A percentile compares a stretch with the other conserved stretches of the same genome.
phyloP scores from a whole-genome alignment of 2,329 filamentous ascomycete genomes.

The Calonectria hongkongensis region DNA sequence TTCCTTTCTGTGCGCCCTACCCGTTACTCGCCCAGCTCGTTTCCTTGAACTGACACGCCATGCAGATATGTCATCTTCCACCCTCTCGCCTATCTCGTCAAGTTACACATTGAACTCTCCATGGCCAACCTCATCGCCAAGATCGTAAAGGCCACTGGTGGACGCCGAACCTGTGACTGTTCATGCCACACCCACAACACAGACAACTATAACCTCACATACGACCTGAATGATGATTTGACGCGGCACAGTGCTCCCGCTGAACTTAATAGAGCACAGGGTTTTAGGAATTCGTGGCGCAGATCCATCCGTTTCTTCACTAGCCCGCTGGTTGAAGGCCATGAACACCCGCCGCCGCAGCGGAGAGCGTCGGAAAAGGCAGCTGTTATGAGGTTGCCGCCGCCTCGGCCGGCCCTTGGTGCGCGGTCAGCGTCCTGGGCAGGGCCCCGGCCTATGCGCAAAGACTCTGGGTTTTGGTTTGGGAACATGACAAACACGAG shows the following conservation, averaged over 20 bases:
- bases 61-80: slow-evolving; percentile 52
- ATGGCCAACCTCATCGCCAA: slow-evolving; percentile 55
- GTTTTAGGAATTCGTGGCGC: slow-evolving; percentile 9
- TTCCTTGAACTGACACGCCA: background rate
- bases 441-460: background rate
- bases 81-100: slow-evolving; percentile 54
- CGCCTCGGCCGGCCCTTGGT: slow-evolving; percentile 11
- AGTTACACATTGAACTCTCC: slow-evolving; percentile 53
- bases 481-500: slow-evolving; percentile 24
- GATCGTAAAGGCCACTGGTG: slow-evolving; percentile 51
- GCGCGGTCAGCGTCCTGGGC: slow-evolving; percentile 25
- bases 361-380: slow-evolving; percentile 11
- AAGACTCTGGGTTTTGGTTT: slow-evolving; percentile 27
- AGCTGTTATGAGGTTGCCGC: background rate
- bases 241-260: slow-evolving; percentile 21
- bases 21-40: background rate
- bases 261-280: slow-evolving; percentile 3
- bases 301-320: slow-evolving; percentile 18
- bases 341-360: background rate
- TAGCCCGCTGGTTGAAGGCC: slow-evolving; percentile 4
- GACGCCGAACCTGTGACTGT: slow-evolving; percentile 47
- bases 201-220: slow-evolving; percentile 13
- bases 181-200: slow-evolving; percentile 43
- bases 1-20: slow-evolving; percentile 47
- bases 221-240: slow-evolving; percentile 19